Conservation (phyloP, 1,139 yeast species). For the Saccharomycopsis hybrid region DNA sequence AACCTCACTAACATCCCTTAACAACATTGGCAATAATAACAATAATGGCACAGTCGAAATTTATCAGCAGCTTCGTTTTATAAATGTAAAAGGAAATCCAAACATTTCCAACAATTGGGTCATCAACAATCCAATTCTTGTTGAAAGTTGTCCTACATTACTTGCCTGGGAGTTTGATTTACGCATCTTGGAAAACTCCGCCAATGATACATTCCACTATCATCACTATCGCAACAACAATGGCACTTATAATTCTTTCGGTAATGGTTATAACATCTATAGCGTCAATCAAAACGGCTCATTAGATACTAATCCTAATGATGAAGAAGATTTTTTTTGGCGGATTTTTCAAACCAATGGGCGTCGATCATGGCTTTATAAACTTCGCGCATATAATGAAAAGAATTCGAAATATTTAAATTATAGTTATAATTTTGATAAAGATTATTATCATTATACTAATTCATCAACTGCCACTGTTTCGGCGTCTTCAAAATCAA, state of each 20-base stretch:
- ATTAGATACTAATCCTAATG: neutral
- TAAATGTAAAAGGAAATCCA: slow-evolving; percentile 47
- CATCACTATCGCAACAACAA: neutral
- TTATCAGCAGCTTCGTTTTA: slow-evolving; percentile 34
- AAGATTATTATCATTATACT: slow-evolving; percentile 17
- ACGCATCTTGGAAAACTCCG: slow-evolving; percentile 20
- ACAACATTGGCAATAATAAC: too few species aligned
- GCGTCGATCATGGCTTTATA: slow-evolving; percentile 20
- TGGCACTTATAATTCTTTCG: too few species aligned
- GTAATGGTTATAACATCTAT: neutral
- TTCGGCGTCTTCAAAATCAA: too few species aligned
- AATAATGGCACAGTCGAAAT: too few species aligned
- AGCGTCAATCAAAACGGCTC: too few species aligned
- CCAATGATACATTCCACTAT: slow-evolving; percentile 12
- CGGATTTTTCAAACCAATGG: slow-evolving; percentile 18
- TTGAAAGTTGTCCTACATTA: slow-evolving; percentile 35
- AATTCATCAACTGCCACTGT: too few species aligned
- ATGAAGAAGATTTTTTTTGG: slow-evolving; percentile 16
- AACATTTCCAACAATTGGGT: slow-evolving; percentile 42
- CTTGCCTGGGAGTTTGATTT: slow-evolving; percentile 32
- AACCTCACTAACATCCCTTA: too few species aligned
- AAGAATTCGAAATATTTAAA: slow-evolving; percentile 28
- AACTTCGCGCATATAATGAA: slow-evolving; percentile 15
- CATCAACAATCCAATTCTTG: slow-evolving; percentile 42
- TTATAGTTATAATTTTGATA: slow-evolving; percentile 29